Evolutionary conservation across 768 basidiomycete species (phyloP).

Genomic region (Boletus rex-veris): DNA sequence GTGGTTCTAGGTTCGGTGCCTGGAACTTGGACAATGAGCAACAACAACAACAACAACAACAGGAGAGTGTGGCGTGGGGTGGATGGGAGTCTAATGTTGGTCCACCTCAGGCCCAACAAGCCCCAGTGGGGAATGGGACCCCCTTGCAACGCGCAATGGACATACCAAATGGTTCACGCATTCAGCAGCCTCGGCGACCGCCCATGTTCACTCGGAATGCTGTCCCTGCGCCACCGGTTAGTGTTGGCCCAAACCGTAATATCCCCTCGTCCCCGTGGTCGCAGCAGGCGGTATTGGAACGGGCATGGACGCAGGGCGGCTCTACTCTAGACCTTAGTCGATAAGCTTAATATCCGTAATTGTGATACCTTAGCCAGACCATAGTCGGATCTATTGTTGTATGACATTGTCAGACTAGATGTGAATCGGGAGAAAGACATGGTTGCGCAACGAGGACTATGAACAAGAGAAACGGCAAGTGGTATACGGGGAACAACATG

Average conservation of each 20-base stretch:
- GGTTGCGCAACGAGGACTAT: slow-evolving; percentile 1
- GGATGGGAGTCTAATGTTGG: slow-evolving; percentile 28
- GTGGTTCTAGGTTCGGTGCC: slow-evolving; percentile 19
- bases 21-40: slow-evolving; percentile 33
- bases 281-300: slow-evolving; percentile 39
- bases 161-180: slow-evolving; percentile 48
- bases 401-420: too few relatives aligned
- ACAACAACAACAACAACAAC: slow-evolving; percentile 21
- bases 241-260: slow-evolving; percentile 35
- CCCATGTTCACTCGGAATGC: slow-evolving; percentile 48
- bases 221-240: slow-evolving; percentile 34
- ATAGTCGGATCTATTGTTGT: slow-evolving; percentile 15
- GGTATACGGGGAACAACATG: neutral
- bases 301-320: slow-evolving; percentile 42
- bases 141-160: slow-evolving; percentile 50
- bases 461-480: neutral
- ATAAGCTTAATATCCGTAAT: slow-evolving; percentile 19
- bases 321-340: slow-evolving; percentile 39
- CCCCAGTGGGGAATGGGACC: slow-evolving; percentile 18
- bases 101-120: slow-evolving; percentile 32
- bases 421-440: neutral
- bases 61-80: slow-evolving; percentile 23
- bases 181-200: slow-evolving; percentile 52
- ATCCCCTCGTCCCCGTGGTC: slow-evolving; percentile 40
- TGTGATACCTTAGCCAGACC: slow-evolving; percentile 1